Evolutionary conservation across 2,329 filamentous ascomycete genomes (phyloP).

Genomic region (Xylaria sp.): DNA sequence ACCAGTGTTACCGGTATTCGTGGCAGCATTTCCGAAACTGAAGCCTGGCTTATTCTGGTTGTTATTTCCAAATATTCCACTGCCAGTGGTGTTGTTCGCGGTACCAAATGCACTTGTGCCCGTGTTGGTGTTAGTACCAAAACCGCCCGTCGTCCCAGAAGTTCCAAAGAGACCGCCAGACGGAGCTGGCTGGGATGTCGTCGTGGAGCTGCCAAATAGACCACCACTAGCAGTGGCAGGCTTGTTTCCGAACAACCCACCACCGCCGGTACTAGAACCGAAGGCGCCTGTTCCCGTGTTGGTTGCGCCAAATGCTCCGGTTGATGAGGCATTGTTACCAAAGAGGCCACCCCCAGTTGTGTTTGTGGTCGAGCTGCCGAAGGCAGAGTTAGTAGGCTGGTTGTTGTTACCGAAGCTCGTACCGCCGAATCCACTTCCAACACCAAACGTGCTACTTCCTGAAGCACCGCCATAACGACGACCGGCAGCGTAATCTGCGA

Average conservation of each 20-base stretch:
- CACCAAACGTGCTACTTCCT: constrained; percentile 84
- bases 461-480: constrained; percentile 82
- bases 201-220: constrained; percentile 47
- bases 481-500: constrained; percentile 88
- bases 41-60: constrained; percentile 37
- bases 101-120: constrained; percentile 54
- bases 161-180: constrained; percentile 38
- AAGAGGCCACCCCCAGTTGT: constrained; percentile 49
- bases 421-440: constrained; percentile 56
- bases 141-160: constrained; percentile 50
- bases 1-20: constrained; percentile 24
- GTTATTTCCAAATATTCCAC: constrained; percentile 47
- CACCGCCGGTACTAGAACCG: constrained; percentile 39
- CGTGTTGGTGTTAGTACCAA: constrained; percentile 50
- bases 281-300: constrained; percentile 34
- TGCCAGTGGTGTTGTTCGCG: constrained; percentile 42
- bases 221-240: constrained; percentile 41
- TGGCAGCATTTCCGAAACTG: constrained; percentile 33
- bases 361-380: constrained; percentile 43
- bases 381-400: constrained; percentile 37
- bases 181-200: constrained; percentile 32
- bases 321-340: constrained; percentile 37
- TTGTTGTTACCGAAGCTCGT: constrained; percentile 50
- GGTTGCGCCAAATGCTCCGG: constrained; percentile 38
- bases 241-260: constrained; percentile 50